phyloP scores from a whole-genome alignment of 371 early-diverging fungal species.

The Mucor velutinosus region DNA sequence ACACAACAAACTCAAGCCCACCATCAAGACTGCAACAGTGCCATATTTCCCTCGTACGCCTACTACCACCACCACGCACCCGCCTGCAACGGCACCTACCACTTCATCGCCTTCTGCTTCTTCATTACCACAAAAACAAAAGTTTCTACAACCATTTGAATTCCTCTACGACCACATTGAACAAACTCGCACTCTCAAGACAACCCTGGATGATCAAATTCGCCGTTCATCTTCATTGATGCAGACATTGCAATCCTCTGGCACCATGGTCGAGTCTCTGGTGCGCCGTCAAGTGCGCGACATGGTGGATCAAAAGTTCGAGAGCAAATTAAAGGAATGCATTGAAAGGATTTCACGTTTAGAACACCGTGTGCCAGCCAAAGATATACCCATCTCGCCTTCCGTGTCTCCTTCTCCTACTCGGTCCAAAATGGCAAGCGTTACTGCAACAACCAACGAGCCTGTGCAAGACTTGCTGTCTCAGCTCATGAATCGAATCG shows the following conservation, averaged over 20 bases:
- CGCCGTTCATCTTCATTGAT: constrained; percentile 72
- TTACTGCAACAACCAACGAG: background rate
- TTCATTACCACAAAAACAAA: constrained; percentile 38
- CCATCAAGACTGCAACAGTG: background rate
- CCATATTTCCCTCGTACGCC: background rate
- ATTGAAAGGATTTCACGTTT: constrained; percentile 25
- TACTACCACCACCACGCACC: background rate
- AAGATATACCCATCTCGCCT: constrained; percentile 21
- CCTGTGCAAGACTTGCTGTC: constrained; percentile 18
- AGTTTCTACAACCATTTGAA: constrained; percentile 60
- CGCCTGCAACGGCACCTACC: background rate
- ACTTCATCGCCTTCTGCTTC: background rate
- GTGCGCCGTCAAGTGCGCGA: constrained; percentile 65
- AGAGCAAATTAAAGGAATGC: constrained; percentile 23
- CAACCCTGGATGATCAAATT: constrained; percentile 75
- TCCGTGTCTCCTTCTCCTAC: constrained; percentile 10
- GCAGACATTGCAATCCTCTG: constrained; percentile 71
- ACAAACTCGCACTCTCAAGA: constrained; percentile 54
- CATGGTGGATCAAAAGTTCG: constrained; percentile 26
- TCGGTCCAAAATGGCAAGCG: background rate
- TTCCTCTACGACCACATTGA: constrained; percentile 61
- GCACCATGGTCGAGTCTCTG: constrained; percentile 73
- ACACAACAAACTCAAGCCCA: background rate
- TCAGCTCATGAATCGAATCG: constrained; percentile 37
- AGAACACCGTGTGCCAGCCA: constrained; percentile 20